Evolutionary conservation across 2,329 filamentous ascomycete species (phyloP), one percentile per base, ranked within the genome.

Genomic region (Aspergillus ochraceoroseus): DNA sequence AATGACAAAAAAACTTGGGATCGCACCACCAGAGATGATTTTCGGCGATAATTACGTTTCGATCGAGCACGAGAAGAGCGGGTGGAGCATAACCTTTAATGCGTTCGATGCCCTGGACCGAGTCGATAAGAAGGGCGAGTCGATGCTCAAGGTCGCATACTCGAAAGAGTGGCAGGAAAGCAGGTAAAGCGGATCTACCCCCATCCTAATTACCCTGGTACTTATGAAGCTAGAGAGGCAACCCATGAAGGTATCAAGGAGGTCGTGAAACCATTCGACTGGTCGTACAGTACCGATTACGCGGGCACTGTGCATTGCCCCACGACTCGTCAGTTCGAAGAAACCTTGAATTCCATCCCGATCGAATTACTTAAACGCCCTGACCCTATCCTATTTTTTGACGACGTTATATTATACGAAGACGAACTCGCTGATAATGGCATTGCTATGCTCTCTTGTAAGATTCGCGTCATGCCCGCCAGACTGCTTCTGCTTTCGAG

Each of bases 371-470:
- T 98, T 35, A 87, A 84, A 62, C 79, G 86, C 20, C 85, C 87
- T 9, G 92, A 98, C 62, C 92, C 92, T 0, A 98, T 98, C 51
- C 70, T 94, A 4, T 95, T 96, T 74, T 94, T 94, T 62, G 90
- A 96, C 68, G 88, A 96, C 56, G 87, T 98, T 26, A 81, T 95
- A 55, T 75, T 98, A 32, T 98, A 94, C 64, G 92, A 98, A 70
- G 94, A 94, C 68, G 92, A 98, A 71, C 77, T 98, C 32, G 92
- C 95, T 46, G 92, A 98, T 65, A 98, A 98, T 60, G 92, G 92
- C 46, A 92, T 96, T 54, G 87, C 87, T 19, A 76, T 95, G 61
- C 74, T 94, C 43, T 94, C 83, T 47, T 87, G 85, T 66, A 98
- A 98, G 72, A 72, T 96, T 35, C 77, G 92, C 44, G 90, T 96